Conservation (phyloP, 352 stramenopile species). For the Phytophthora sp. region DNA sequence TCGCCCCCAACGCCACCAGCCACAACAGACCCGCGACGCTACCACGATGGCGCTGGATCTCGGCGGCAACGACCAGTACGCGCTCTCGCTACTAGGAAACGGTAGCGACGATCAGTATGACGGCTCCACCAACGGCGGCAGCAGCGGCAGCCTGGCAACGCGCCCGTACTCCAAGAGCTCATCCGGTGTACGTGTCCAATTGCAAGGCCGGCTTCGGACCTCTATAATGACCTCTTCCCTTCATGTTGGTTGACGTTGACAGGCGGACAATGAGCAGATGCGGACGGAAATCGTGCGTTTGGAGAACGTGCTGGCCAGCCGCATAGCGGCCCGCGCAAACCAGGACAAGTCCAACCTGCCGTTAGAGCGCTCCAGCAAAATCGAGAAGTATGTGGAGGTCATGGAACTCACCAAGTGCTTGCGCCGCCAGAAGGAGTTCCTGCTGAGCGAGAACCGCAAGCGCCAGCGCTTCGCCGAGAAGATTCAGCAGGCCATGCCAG, state of each 20-base stretch:
- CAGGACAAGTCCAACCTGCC: constrained; percentile 71
- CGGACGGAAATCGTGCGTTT: constrained; percentile 77
- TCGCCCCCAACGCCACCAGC: background rate
- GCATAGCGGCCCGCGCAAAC: constrained; percentile 75
- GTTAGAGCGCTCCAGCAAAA: constrained; percentile 82
- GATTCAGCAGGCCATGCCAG: constrained; percentile 86
- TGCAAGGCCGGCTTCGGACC: too few relatives aligned
- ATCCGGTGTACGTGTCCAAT: constrained; percentile 44
- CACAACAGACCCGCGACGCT: background rate
- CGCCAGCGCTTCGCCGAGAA: constrained; percentile 87
- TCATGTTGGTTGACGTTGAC: background rate
- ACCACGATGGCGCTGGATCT: constrained; percentile 47
- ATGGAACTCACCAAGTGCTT: constrained; percentile 90
- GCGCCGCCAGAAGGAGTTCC: constrained; percentile 84
- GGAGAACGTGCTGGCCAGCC: constrained; percentile 74
- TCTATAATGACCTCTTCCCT: background rate
- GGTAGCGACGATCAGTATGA: constrained; percentile 68
- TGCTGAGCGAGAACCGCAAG: constrained; percentile 88
- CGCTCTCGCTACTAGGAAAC: constrained; percentile 61
- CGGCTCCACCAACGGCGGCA: constrained; percentile 25
- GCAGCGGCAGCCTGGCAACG: constrained; percentile 38
- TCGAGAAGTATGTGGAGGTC: constrained; percentile 89
- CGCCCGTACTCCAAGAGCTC: constrained; percentile 69
- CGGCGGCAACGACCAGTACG: constrained; percentile 47
- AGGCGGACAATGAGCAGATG: constrained; percentile 86